A percentile compares a stretch with the other conserved stretches of the same genome.
Conservation (phyloP, 495 filamentous ascomycete genomes). For the Aspergillus indologenus region DNA sequence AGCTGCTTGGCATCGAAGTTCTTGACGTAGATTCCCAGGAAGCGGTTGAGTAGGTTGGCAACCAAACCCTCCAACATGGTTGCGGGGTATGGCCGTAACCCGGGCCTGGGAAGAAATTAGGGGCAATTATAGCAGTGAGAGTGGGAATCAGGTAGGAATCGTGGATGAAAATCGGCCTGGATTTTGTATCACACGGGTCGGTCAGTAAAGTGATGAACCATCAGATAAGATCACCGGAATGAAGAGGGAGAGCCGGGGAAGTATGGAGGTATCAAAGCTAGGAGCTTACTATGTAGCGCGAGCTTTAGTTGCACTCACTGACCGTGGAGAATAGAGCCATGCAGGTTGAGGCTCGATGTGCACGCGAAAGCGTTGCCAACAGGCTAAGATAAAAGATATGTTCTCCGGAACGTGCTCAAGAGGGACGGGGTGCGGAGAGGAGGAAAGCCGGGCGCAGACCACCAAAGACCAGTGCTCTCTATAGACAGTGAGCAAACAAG, state of each 20-base stretch:
- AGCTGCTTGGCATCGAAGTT: conserved; percentile 97
- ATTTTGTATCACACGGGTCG: background rate
- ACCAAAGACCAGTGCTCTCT: conserved; percentile 2
- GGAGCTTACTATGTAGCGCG: conserved; percentile 11
- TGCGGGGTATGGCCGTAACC: conserved; percentile 38
- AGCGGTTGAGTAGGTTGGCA: conserved; percentile 94
- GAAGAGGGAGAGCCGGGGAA: conserved; percentile 7
- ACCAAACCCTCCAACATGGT: conserved; percentile 66
- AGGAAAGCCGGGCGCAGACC: background rate
- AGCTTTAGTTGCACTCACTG: conserved; percentile 24
- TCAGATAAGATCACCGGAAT: background rate
- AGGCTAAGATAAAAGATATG: conserved; percentile 7
- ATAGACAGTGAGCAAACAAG: conserved; percentile 2
- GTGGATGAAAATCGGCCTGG: conserved; percentile 6
- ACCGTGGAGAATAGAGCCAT: conserved; percentile 30
- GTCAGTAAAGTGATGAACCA: conserved; percentile 5
- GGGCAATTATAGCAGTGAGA: background rate
- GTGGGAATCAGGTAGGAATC: background rate
- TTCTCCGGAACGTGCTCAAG: background rate
- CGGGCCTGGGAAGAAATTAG: conserved; percentile 28
- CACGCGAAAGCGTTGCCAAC: conserved; percentile 33
- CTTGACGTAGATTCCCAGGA: conserved; percentile 98
- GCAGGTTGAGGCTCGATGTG: conserved; percentile 25
- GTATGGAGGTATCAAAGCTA: background rate
- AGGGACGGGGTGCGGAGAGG: background rate